phyloP scores from a whole-genome alignment of 2,329 filamentous ascomycete genomes.

The Clarireedia monteithiana region DNA sequence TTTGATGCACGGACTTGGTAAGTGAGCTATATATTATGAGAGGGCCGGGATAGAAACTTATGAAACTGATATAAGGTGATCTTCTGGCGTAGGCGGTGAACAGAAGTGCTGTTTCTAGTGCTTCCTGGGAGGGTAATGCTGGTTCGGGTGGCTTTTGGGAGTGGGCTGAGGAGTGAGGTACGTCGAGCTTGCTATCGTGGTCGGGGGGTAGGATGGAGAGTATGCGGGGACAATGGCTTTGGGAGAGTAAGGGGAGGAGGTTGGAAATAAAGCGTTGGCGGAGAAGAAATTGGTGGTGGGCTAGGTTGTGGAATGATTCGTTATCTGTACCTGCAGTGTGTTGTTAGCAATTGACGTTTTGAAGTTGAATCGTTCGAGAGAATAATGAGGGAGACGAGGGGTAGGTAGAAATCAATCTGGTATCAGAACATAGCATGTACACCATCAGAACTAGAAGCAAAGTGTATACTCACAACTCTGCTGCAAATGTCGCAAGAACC shows the following conservation, averaged over 20 bases:
- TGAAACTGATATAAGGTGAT: background rate
- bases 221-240: background rate
- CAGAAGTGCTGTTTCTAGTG: background rate
- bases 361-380: background rate
- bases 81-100: background rate
- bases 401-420: background rate
- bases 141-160: background rate
- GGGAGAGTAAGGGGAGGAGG: background rate
- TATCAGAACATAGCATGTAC: background rate
- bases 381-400: background rate
- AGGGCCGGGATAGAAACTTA: background rate
- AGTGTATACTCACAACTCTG: background rate
- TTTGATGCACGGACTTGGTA: background rate
- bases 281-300: background rate
- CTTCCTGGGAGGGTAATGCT: background rate
- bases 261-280: constrained; percentile 1
- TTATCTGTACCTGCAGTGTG: background rate
- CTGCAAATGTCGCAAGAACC: background rate
- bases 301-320: background rate
- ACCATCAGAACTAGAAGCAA: background rate
- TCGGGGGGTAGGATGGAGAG: background rate
- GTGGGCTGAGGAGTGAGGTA: background rate
- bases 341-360: background rate
- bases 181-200: background rate
- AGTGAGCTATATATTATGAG: background rate